Evolutionary conservation across 176 grass and related monocot genomes (phyloP).

Genomic region (Musa itinerans): DNA sequence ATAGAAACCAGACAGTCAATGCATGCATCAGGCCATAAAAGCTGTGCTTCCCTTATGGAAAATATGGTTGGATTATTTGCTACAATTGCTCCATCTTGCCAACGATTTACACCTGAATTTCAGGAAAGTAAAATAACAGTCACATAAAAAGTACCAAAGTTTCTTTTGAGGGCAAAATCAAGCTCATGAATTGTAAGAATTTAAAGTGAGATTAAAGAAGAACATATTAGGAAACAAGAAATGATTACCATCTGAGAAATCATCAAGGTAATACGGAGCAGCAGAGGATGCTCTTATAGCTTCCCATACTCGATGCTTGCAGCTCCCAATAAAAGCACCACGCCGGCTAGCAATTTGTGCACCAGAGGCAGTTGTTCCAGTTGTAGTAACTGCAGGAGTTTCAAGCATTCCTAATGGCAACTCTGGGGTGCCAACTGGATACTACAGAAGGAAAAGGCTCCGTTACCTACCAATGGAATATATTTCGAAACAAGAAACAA

Average conservation of each 20-base stretch:
- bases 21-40: constrained; percentile 93
- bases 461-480: background rate
- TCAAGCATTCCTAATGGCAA: constrained; percentile 51
- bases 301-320: constrained; percentile 90
- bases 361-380: constrained; percentile 50
- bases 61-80: constrained; percentile 98
- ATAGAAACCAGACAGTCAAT: constrained; percentile 92
- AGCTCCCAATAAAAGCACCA: constrained; percentile 91
- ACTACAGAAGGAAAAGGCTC: constrained; percentile 39
- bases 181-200: background rate
- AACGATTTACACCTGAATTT: constrained; percentile 71
- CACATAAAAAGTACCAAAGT: background rate
- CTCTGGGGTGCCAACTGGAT: constrained; percentile 82
- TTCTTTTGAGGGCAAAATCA: background rate
- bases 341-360: constrained; percentile 59
- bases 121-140: constrained; percentile 10
- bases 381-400: constrained; percentile 36
- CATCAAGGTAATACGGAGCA: constrained; percentile 98
- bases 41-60: constrained; percentile 95
- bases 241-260: constrained; percentile 86
- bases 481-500: constrained; percentile 15
- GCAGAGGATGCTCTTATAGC: constrained; percentile 98
- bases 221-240: constrained; percentile 13
- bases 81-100: constrained; percentile 98
- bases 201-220: constrained; percentile 9